Base-by-base conservation (phyloP, 345 rosid genomes). In the Populus pruinosa region DNA sequence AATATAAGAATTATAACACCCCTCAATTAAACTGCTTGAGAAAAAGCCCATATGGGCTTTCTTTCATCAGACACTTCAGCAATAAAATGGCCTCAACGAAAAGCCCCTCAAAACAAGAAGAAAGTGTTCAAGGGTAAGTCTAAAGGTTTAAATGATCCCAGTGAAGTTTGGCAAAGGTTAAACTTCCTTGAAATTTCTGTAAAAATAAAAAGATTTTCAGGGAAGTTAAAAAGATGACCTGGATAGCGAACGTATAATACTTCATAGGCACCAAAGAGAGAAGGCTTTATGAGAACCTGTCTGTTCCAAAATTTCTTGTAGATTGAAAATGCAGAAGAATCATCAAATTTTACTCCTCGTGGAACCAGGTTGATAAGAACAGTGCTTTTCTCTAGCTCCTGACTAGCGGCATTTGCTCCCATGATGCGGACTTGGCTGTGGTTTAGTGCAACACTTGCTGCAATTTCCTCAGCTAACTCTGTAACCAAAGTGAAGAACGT, bases 301-400 rank as follows among this genome's bases (percentile, higher is more conserved):
- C 83, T 74, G 82, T 67, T 83, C 91, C 91, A 87, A 71, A 91
- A 88, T 76, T 86, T 88, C 70, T 77, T 80, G 85, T 87, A 91
- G 80, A 87, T 80, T 43, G 80, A 69, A 44, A 82, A 43, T 23
- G 93, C 88, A 53, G 82, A 50, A 72, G 77, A 27, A 71, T 84
- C 71, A 44, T 74, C 65, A 55, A 91, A 90, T 75, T 86, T 83
- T n/a, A 63, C 75, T 59, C 83, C 92, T 70, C 59, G 73, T 4
- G 96, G 96, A 31, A 91, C 92, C 73, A 91, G 75, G 80, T 86
- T 82, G 77, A 91, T 87, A 63, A 91, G 87, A 72, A 90, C 91
- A 2, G 82, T 89, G 76, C 90, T 87, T 86, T 85, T 84, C 38
- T 87, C 90, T 76, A 83, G 82, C 83, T 88, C 90, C 79, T 85